Conservation (phyloP, 2,329 filamentous ascomycete species). For the Cladorrhinum sp. region DNA sequence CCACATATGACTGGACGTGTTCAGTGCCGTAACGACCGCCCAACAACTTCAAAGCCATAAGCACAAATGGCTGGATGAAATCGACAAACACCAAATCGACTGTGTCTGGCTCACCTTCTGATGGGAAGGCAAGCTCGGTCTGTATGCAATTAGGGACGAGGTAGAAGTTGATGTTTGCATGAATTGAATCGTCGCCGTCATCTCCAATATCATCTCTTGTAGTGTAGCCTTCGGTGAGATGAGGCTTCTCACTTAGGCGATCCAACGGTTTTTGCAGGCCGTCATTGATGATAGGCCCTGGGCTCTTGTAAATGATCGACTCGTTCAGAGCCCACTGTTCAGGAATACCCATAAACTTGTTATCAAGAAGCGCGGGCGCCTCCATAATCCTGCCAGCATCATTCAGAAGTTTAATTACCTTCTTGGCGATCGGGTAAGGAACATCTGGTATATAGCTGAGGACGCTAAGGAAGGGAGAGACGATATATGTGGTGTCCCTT, state of each 20-base stretch:
- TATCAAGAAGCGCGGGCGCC: constrained; percentile 35
- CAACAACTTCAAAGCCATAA: constrained; percentile 66
- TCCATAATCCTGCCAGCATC: constrained; percentile 48
- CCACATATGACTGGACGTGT: constrained; percentile 51
- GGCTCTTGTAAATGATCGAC: constrained; percentile 29
- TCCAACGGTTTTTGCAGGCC: constrained; percentile 34
- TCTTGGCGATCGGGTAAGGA: constrained; percentile 70
- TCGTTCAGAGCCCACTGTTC: constrained; percentile 38
- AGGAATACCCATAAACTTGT: constrained; percentile 49
- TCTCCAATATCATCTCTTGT: constrained; percentile 78
- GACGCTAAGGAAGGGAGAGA: constrained; percentile 82
- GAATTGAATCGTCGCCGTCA: constrained; percentile 89
- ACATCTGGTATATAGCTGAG: constrained; percentile 78
- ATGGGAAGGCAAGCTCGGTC: constrained; percentile 60
- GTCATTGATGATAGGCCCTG: constrained; percentile 10
- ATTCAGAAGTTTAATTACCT: constrained; percentile 62
- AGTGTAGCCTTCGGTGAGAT: constrained; percentile 71
- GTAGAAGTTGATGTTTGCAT: constrained; percentile 72
- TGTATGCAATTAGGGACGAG: constrained; percentile 81
- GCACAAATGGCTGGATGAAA: constrained; percentile 80
- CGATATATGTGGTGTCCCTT: constrained; percentile 76
- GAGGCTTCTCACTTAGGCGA: constrained; percentile 35
- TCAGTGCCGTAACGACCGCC: constrained; percentile 49
- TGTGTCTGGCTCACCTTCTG: constrained; percentile 55
- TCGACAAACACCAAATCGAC: constrained; percentile 91